phyloP scores from a whole-genome alignment of 139 green algal genomes.

The Picochlorum sp. region DNA sequence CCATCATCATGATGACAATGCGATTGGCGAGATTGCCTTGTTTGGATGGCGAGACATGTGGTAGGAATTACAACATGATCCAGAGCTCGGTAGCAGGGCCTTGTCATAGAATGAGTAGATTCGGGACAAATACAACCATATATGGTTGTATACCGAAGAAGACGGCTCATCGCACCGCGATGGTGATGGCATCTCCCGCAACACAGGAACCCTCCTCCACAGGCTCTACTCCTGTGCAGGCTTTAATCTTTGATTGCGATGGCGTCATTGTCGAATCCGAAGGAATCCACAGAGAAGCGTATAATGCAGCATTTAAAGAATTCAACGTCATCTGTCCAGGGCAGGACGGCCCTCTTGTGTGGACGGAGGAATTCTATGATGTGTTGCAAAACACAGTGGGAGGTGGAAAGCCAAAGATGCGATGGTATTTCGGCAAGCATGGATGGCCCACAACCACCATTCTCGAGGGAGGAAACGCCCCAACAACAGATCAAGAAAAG shows the following conservation, averaged over 20 bases:
- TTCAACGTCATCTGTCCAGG: conserved; percentile 51
- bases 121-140: no score
- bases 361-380: conserved; percentile 81
- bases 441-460: conserved; percentile 73
- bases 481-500: conserved; percentile 59
- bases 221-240: conserved; percentile 26
- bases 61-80: no score
- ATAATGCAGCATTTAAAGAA: conserved; percentile 82
- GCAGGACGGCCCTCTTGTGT: conserved; percentile 35
- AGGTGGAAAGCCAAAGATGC: conserved; percentile 94
- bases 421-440: conserved; percentile 58
- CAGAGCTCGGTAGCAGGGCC: no score
- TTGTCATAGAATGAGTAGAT: no score
- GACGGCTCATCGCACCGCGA: no score
- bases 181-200: no score
- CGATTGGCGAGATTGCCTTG: no score
- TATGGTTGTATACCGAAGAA: no score
- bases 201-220: no score
- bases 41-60: no score
- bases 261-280: conserved; percentile 87
- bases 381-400: conserved; percentile 79
- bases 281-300: conserved; percentile 81
- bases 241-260: conserved; percentile 78
- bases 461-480: conserved; percentile 15
- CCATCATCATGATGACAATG: no score